These are phyloP conservation scores for Wallacemonas sp. DNA, from an alignment of 208 protist species.

Conservation along the genomic window DNA sequence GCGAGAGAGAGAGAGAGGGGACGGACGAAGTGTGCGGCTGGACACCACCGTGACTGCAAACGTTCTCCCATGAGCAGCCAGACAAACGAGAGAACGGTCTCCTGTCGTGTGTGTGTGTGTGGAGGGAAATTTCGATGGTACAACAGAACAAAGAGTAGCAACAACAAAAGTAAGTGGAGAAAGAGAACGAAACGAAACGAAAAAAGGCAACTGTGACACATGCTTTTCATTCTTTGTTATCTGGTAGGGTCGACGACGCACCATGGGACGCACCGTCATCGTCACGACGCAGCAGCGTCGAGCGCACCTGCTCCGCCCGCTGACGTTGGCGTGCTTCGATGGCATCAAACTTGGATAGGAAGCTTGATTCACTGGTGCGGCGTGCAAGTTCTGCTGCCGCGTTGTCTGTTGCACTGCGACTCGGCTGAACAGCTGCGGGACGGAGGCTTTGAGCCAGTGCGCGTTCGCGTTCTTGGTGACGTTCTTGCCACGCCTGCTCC, in stretches of 20 bases:
- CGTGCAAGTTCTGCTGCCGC: not conserved
- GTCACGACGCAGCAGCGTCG: slow-evolving; percentile 21
- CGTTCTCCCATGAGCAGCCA: not conserved
- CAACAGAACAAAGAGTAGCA: not conserved
- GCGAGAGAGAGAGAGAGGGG: slow-evolving; percentile 3
- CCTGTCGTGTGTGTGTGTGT: too few relatives aligned
- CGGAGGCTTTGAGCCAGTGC: slow-evolving; percentile 22
- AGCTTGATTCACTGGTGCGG: slow-evolving; percentile 18
- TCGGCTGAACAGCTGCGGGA: not conserved
- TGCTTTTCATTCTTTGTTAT: slow-evolving; percentile 3
- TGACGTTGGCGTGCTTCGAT: slow-evolving; percentile 52
- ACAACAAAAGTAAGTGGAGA: not conserved
- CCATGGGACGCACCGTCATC: not conserved
- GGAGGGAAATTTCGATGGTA: too few relatives aligned
- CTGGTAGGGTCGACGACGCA: not conserved
- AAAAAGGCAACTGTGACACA: not conserved
- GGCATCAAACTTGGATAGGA: slow-evolving; percentile 41
- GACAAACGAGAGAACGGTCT: not conserved
- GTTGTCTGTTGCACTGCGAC: not conserved
- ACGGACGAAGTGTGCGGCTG: not conserved
- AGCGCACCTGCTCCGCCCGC: slow-evolving; percentile 49
- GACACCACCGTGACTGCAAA: not conserved
- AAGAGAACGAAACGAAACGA: not conserved
- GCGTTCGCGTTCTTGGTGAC: slow-evolving; percentile 69
- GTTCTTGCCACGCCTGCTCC: slow-evolving; percentile 57